A percentile compares a stretch with the other conserved stretches of the same genome.
Evolutionary conservation across 2,329 filamentous ascomycete genomes (phyloP).

Genomic region (Colletotrichum abscissum): DNA sequence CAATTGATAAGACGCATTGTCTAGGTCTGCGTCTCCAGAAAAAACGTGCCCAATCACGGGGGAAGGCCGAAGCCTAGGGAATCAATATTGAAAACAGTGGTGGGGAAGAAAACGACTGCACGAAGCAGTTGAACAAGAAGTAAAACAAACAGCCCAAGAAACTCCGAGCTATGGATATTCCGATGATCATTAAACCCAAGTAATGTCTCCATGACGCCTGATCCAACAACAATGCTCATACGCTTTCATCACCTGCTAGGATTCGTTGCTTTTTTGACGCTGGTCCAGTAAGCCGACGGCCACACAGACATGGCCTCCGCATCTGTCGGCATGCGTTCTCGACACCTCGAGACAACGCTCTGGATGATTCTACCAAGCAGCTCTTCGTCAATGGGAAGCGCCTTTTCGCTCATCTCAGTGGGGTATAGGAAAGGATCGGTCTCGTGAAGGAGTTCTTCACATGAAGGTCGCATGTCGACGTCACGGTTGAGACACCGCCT

Average conservation of each 20-base stretch:
- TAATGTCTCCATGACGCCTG: slow-evolving; percentile 24
- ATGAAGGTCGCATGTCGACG: slow-evolving; percentile 71
- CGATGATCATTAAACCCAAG: slow-evolving; percentile 31
- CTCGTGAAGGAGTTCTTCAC: slow-evolving; percentile 68
- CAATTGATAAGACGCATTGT: slow-evolving; percentile 8
- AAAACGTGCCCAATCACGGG: not conserved
- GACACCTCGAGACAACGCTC: slow-evolving; percentile 69
- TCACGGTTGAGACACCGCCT: slow-evolving; percentile 72
- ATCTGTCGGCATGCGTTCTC: slow-evolving; percentile 69
- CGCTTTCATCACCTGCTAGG: slow-evolving; percentile 34
- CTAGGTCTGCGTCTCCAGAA: not conserved
- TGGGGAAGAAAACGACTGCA: slow-evolving; percentile 7
- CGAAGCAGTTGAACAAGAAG: slow-evolving; percentile 24
- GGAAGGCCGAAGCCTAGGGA: not conserved
- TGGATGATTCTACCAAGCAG: slow-evolving; percentile 71
- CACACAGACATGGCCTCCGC: slow-evolving; percentile 65
- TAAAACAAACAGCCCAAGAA: slow-evolving; percentile 23
- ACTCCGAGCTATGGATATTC: slow-evolving; percentile 36
- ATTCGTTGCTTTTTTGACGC: slow-evolving; percentile 63
- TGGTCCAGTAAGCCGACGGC: slow-evolving; percentile 72
- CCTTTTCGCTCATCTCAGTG: slow-evolving; percentile 63
- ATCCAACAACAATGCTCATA: slow-evolving; percentile 27
- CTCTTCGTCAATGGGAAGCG: slow-evolving; percentile 71
- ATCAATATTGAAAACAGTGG: slow-evolving; percentile 26
- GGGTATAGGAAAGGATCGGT: slow-evolving; percentile 75